Base-by-base conservation (phyloP, 73 alveolate species). In the Stentor roeselii region DNA sequence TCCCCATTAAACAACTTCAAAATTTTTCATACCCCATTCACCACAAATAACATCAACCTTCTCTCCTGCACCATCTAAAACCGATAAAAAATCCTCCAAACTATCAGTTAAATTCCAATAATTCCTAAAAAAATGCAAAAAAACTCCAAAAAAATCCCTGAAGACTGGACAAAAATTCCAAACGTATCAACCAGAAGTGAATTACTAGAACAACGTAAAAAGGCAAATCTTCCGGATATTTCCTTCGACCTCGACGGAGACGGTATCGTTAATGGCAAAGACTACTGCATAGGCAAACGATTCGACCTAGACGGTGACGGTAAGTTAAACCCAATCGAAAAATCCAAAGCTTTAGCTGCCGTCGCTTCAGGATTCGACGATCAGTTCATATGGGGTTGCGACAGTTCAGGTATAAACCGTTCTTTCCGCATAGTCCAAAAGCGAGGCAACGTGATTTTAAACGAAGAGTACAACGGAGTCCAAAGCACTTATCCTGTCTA, bases 201-300 rank as follows among this genome's bases (percentile, higher is more conserved):
- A 75, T 83, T 87, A 3, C 21, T 4, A 21, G 78, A 83, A 35
- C 82, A 67, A 84, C 82, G 98, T 85, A 90, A 83, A 83, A 75
- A 60, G 34, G 96, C 90, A 50, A 83, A 75, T 59, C 86, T 90
- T 14, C 98, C 98, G 74, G 94, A 94, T 88, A 76, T 85, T 67
- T 83, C 94, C 40, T 94, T 91, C 80, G 98, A 94, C 75, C 60
- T 94, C 40, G 98, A 94, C 67, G 91, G 96, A 67, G 98, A 94
- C 84, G 98, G 98, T 27, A 87, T 78, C 60, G 96, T 94, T 3
- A 95, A 97, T 2, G 97, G 93, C 59, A 90, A 95, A 76, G 98
- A 94, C 86, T 92, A 74, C 82, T 95, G 92, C n/a, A 80, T 94
- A 3, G 96, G 96, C 59, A 94, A 88, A 77, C 86, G 88, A 36